Evolutionary conservation across 1,284 basidiomycete genomes (phyloP).

Genomic region (Porogramme epimiltina): DNA sequence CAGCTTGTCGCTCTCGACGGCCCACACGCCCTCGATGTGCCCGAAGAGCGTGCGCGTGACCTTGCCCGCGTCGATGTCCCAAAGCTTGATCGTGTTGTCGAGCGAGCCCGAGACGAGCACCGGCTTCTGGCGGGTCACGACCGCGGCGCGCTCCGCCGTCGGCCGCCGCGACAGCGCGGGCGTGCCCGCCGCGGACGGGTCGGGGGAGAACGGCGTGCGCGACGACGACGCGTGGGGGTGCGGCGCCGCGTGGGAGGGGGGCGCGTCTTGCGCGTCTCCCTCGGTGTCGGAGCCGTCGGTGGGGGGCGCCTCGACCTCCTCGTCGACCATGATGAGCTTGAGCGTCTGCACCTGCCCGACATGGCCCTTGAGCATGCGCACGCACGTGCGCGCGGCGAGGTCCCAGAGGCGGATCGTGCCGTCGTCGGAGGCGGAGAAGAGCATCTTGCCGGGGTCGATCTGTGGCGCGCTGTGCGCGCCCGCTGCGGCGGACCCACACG

Average conservation of each 20-base stretch:
- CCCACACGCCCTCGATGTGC: constrained; percentile 97
- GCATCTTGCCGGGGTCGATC: constrained; percentile 85
- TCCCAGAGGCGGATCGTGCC: constrained; percentile 96
- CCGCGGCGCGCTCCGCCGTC: constrained; percentile 1
- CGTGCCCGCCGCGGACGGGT: background rate
- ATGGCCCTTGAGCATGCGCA: constrained; percentile 88
- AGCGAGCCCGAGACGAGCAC: constrained; percentile 89
- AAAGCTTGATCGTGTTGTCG: constrained; percentile 96
- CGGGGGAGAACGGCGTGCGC: background rate
- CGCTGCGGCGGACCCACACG: background rate
- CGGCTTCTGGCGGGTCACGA: constrained; percentile 44
- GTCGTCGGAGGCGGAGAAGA: constrained; percentile 97
- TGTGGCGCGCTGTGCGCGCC: constrained; percentile 39
- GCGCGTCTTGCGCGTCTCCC: constrained; percentile 2
- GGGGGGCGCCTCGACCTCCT: constrained; percentile 19
- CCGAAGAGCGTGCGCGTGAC: constrained; percentile 89
- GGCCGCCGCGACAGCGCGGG: constrained; percentile 10
- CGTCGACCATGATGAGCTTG: constrained; percentile 57
- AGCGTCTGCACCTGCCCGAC: constrained; percentile 95
- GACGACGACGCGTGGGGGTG: background rate
- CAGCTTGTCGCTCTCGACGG: constrained; percentile 89
- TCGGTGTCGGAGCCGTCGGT: constrained; percentile 5
- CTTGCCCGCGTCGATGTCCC: constrained; percentile 91
- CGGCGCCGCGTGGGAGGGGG: background rate
- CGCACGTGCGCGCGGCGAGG: constrained; percentile 77